Evolutionary conservation across 495 filamentous ascomycete species (phyloP).

Genomic region (Aspergillus haitiensis): DNA sequence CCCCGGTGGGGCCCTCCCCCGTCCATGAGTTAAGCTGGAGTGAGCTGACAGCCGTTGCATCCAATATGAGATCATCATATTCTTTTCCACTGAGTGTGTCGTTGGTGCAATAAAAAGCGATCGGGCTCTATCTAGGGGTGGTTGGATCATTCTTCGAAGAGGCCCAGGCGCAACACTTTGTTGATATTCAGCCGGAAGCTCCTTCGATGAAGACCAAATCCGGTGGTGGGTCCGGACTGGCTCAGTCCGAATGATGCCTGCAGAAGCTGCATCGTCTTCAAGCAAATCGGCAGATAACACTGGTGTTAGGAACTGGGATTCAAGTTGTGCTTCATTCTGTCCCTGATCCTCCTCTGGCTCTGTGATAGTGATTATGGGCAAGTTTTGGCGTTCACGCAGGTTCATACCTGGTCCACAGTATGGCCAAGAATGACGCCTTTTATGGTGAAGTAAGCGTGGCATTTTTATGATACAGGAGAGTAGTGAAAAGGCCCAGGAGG

Average conservation of each 20-base stretch:
- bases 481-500: neutral
- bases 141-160: conserved; percentile 38
- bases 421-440: conserved; percentile 45
- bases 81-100: conserved; percentile 22
- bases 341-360: conserved; percentile 21
- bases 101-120: conserved; percentile 40
- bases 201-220: conserved; percentile 19
- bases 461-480: conserved; percentile 21
- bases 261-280: conserved; percentile 37
- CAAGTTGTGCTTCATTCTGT: conserved; percentile 19
- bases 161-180: neutral
- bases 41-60: conserved; percentile 25
- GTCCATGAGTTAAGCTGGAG: neutral
- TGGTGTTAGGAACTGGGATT: conserved; percentile 25
- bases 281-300: conserved; percentile 28
- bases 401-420: conserved; percentile 34
- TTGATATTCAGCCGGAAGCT: neutral
- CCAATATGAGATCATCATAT: conserved; percentile 30
- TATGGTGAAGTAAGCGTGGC: conserved; percentile 34
- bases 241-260: conserved; percentile 36
- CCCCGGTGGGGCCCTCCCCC: conserved; percentile 3
- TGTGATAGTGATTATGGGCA: conserved; percentile 19
- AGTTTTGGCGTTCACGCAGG: conserved; percentile 10
- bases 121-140: conserved; percentile 37
- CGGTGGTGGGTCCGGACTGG: conserved; percentile 25